A percentile compares a stretch with the other conserved stretches of the same genome.
Evolutionary conservation across 306 rosid species (phyloP).

Genomic region (Rosa chinensis): DNA sequence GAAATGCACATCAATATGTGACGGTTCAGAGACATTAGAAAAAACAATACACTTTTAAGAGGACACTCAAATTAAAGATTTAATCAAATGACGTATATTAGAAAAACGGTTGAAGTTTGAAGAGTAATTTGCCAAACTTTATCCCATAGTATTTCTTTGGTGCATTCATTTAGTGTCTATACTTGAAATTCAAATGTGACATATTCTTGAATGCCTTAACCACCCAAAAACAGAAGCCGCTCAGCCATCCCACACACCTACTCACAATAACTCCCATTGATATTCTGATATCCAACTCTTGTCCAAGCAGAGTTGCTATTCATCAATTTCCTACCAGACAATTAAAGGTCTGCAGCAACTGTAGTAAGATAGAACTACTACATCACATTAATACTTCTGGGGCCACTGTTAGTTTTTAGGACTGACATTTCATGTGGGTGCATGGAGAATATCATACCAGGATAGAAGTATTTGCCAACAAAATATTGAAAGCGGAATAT

Average conservation of each 20-base stretch:
- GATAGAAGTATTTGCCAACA: background rate
- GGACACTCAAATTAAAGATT: background rate
- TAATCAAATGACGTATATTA: background rate
- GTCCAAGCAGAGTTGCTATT: background rate
- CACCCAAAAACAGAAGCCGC: background rate
- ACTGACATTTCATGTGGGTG: background rate
- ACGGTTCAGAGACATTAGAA: background rate
- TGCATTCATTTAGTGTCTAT: background rate
- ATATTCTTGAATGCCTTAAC: background rate
- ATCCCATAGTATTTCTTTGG: background rate
- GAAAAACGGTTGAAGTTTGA: background rate
- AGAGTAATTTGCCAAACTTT: background rate
- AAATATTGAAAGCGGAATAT: background rate
- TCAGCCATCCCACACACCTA: background rate
- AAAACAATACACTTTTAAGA: background rate
- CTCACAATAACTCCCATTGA: background rate
- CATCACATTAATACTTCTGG: background rate
- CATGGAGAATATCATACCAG: background rate
- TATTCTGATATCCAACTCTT: background rate
- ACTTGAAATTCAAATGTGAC: background rate
- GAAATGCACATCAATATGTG: background rate
- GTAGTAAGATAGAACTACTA: background rate
- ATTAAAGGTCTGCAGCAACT: background rate
- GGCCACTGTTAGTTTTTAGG: background rate
- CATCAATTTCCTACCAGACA: background rate